Evolutionary conservation across 179 eudicot species (phyloP).

Genomic region (Silene coronaria): DNA sequence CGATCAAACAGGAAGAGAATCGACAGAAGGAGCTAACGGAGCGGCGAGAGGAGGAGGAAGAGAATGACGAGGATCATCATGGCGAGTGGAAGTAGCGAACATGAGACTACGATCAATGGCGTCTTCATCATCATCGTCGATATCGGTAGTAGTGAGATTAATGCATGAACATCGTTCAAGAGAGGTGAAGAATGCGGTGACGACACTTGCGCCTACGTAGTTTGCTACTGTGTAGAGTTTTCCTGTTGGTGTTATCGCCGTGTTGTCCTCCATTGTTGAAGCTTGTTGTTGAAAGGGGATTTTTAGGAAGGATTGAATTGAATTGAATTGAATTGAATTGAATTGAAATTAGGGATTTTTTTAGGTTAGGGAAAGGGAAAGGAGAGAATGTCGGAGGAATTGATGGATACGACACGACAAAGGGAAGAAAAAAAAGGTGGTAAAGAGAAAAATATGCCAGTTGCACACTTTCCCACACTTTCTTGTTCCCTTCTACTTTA

Average conservation of each 20-base stretch:
- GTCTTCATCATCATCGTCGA: slow-evolving; percentile 49
- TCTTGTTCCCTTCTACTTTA: too few relatives aligned
- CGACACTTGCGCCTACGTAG: slow-evolving; percentile 49
- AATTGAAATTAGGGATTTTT: background rate
- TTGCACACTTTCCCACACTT: too few relatives aligned
- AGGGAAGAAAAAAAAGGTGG: too few relatives aligned
- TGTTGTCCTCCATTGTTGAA: slow-evolving; percentile 23
- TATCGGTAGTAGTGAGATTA: slow-evolving; percentile 45
- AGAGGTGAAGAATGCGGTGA: slow-evolving; percentile 58
- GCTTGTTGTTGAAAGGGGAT: too few relatives aligned
- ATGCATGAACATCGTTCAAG: slow-evolving; percentile 60
- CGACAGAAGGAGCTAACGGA: slow-evolving; percentile 22
- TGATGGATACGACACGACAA: background rate
- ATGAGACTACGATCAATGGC: slow-evolving; percentile 45
- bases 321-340: background rate
- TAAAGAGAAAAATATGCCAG: too few relatives aligned
- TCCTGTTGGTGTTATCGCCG: slow-evolving; percentile 21
- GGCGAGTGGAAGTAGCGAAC: slow-evolving; percentile 38
- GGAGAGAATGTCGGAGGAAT: background rate
- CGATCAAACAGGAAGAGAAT: slow-evolving; percentile 39
- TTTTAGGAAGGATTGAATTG: background rate
- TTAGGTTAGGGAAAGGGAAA: background rate
- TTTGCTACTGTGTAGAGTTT: slow-evolving; percentile 44
- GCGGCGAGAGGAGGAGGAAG: slow-evolving; percentile 29
- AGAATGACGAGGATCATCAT: slow-evolving; percentile 34